These are phyloP conservation scores for Podaxis pistillaris DNA, from an alignment of 768 basidiomycete species.

Conservation along the genomic window DNA sequence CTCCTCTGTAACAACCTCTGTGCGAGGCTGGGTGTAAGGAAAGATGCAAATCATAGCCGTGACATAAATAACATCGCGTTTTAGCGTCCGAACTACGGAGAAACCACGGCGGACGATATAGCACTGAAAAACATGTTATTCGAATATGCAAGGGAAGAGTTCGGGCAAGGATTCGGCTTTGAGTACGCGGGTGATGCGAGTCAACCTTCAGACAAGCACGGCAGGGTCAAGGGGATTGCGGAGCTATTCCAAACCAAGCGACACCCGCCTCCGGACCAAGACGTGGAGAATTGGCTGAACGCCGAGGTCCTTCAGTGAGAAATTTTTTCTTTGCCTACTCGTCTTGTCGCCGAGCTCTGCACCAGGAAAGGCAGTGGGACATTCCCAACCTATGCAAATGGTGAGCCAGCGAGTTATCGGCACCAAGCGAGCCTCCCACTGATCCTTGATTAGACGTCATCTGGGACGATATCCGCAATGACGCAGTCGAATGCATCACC, in stretches of 20 bases:
- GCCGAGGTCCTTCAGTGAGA: neutral
- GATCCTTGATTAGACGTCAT: neutral
- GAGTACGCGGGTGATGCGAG: neutral
- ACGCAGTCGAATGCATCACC: neutral
- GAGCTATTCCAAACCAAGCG: neutral
- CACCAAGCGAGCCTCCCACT: neutral
- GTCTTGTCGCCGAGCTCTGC: neutral
- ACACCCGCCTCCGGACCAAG: neutral
- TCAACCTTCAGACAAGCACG: neutral
- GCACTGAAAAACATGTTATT: neutral
- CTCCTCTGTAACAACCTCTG: neutral
- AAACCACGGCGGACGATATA: neutral
- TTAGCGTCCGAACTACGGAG: neutral
- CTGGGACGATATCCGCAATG: neutral
- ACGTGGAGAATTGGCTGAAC: neutral
- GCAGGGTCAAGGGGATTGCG: neutral
- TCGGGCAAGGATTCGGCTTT: neutral
- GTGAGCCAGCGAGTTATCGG: neutral
- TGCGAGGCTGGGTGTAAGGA: neutral
- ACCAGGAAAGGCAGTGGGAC: neutral
- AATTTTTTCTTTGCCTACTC: neutral
- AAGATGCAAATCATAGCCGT: neutral
- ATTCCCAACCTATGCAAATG: neutral
- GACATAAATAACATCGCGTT: neutral
- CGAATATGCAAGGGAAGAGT: neutral